These are phyloP conservation scores for Fusarium sterilihyphosum DNA, from an alignment of 2,329 filamentous ascomycete species.

Conservation along the genomic window DNA sequence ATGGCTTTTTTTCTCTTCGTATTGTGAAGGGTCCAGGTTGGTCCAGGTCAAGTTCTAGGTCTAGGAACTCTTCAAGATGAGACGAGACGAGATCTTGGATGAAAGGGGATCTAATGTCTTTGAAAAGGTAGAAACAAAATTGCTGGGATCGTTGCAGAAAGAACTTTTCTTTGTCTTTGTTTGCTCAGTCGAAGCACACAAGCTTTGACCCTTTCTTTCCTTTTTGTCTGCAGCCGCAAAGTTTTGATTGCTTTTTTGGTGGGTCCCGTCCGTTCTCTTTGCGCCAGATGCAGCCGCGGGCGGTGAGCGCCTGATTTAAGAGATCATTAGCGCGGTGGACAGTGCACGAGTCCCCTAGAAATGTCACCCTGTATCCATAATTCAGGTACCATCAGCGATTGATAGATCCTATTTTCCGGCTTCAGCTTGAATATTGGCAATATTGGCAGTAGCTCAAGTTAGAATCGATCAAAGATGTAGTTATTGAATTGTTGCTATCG, in stretches of 20 bases:
- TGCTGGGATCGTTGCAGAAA: slow-evolving; percentile 10
- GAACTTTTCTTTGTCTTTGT: slow-evolving; percentile 18
- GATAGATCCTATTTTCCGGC: neutral
- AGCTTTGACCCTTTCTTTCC: slow-evolving; percentile 14
- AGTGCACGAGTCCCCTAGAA: neutral
- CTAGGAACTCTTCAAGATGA: neutral
- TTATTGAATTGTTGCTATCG: neutral
- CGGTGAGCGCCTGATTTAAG: slow-evolving; percentile 36
- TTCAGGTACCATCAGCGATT: neutral
- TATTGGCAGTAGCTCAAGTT: neutral
- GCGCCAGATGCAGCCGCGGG: slow-evolving; percentile 40
- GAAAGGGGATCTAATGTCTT: slow-evolving; percentile 4
- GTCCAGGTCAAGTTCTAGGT: neutral
- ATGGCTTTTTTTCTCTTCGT: slow-evolving; percentile 7
- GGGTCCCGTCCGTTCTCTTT: slow-evolving; percentile 1
- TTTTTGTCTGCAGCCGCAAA: slow-evolving; percentile 1
- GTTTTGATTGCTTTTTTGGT: slow-evolving; percentile 39
- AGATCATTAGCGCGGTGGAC: slow-evolving; percentile 11
- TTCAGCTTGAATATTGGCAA: neutral
- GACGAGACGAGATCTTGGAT: neutral
- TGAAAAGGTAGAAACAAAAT: neutral
- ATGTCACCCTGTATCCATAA: neutral
- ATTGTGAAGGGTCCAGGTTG: slow-evolving; percentile 11
- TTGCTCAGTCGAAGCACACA: slow-evolving; percentile 16
- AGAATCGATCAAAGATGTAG: no score